Percentiles rank a stretch among this genome's conserved stretches.
Conservation (phyloP, 1,284 basidiomycete species). For the Melampsora larici-populina region DNA sequence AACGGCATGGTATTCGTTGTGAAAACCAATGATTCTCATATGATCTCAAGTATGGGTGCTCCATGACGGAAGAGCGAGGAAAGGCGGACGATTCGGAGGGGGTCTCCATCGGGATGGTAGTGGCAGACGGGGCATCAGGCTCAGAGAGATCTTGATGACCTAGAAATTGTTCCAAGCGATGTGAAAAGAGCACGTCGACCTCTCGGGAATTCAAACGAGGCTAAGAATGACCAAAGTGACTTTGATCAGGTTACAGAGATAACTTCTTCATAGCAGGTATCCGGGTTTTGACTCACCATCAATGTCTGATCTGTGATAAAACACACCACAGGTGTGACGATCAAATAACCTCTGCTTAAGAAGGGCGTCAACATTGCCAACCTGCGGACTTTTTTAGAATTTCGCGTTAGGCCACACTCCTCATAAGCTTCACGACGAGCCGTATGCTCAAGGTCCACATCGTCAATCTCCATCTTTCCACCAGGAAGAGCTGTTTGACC, state of each 20-base stretch:
- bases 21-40: slow-evolving; percentile 31
- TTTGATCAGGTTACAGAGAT: not conserved
- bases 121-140: not conserved
- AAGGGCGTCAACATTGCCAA: slow-evolving; percentile 19
- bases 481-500: slow-evolving; percentile 36
- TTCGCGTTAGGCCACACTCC: slow-evolving; percentile 20
- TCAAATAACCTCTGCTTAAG: slow-evolving; percentile 25
- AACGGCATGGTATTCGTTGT: slow-evolving; percentile 12
- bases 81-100: not conserved
- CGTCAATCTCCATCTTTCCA: slow-evolving; percentile 24
- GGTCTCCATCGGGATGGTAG: not conserved
- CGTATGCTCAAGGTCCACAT: slow-evolving; percentile 18
- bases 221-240: not conserved
- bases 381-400: slow-evolving; percentile 26
- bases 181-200: slow-evolving; percentile 29
- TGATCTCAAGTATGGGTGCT: slow-evolving; percentile 5
- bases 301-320: slow-evolving; percentile 36
- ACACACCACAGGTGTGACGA: slow-evolving; percentile 36
- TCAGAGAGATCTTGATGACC: not conserved
- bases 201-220: slow-evolving; percentile 29
- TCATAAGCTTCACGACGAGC: slow-evolving; percentile 32
- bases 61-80: not conserved
- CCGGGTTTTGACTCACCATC: slow-evolving; percentile 9
- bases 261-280: not conserved
- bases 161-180: slow-evolving; percentile 16